Percentiles rank a stretch among this genome's conserved stretches.
Conservation (phyloP, 177 flowering plant genomes). For the Vitis hybrid region DNA sequence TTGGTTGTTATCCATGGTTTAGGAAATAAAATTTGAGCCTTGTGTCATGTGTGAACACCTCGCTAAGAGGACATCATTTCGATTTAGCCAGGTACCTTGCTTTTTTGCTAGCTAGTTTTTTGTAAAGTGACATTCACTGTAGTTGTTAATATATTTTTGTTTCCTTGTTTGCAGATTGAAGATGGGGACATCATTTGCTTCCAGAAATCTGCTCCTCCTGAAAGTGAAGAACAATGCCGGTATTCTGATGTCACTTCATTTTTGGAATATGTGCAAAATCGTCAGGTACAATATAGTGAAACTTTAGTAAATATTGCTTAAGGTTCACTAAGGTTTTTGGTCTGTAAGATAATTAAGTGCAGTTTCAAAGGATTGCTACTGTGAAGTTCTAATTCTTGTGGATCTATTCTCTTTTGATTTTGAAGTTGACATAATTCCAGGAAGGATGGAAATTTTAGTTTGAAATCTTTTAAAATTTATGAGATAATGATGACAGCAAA, state of each 20-base stretch:
- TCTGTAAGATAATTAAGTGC: too few relatives aligned
- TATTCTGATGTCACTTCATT: constrained; percentile 84
- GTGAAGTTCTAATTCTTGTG: too few relatives aligned
- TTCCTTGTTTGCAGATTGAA: constrained; percentile 61
- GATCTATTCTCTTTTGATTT: too few relatives aligned
- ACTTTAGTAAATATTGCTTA: too few relatives aligned
- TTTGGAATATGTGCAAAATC: constrained; percentile 89
- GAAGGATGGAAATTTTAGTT: too few relatives aligned
- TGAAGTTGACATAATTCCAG: too few relatives aligned
- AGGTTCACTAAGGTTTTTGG: too few relatives aligned
- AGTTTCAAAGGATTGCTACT: too few relatives aligned
- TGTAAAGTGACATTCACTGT: background rate
- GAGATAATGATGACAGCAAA: too few relatives aligned
- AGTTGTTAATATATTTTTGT: constrained; percentile 1
- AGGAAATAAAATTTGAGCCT: constrained; percentile 95
- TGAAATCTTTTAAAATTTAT: too few relatives aligned
- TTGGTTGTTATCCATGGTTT: constrained; percentile 10
- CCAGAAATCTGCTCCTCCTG: constrained; percentile 58
- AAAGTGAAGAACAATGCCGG: constrained; percentile 45
- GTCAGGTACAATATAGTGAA: constrained; percentile 57
- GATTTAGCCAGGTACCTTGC: constrained; percentile 55
- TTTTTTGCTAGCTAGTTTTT: background rate
- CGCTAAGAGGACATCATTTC: constrained; percentile 62
- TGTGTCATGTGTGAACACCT: constrained; percentile 78
- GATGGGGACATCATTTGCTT: constrained; percentile 96